Evolutionary conservation across 768 basidiomycete species (phyloP), one percentile per base, ranked within the genome.

Genomic region (Crassisporium funariophilum): DNA sequence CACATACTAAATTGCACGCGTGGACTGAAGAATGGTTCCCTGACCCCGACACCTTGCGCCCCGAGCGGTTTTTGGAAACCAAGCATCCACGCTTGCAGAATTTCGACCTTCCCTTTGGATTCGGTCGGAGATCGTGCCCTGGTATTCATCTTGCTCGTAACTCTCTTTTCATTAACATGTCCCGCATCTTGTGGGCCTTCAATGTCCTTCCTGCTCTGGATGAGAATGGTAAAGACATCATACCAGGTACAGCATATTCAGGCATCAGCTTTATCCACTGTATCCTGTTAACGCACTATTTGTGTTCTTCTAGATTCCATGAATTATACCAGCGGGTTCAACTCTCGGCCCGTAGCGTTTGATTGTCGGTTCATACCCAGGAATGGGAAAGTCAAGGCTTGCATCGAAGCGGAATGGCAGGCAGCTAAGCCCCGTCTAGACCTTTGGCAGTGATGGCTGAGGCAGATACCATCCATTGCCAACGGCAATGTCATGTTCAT

Each of bases 1-100:
- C 13, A n/a, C 15, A 43, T 29, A 15, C 15, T 19, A n/a, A n/a
- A 10, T 5, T 13, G 15, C 31, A 17, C 9, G 24, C 33, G 9
- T 2, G 19, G 11, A 4, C n/a, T 11, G 13, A 46, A 61, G 64
- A 53, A 34, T 65, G 65, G 58, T 71, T 73, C 44, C 59, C 65
- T 1, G 60, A 63, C 2, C 65, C 72, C 5, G 67, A 68, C 10
- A 55, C 54, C 23, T 74, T 73, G 53, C 46, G 48, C 10, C 74
- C 74, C 0, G 75, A 75, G 37, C 63, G 73, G 20, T 76, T 75
- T 47, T 46, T 75, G 5, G 60, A 66, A 15, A 65, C 64, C 2
- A 47, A 47, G 4, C 50, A 65, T 46, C 56, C 66, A 4, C 61
- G 66, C 3, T 38, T 70, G 13, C 49, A 62, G 49, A 50, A 59